These are phyloP conservation scores for Lactarius evosmus DNA, from an alignment of 768 basidiomycete genomes.

Conservation along the genomic window DNA sequence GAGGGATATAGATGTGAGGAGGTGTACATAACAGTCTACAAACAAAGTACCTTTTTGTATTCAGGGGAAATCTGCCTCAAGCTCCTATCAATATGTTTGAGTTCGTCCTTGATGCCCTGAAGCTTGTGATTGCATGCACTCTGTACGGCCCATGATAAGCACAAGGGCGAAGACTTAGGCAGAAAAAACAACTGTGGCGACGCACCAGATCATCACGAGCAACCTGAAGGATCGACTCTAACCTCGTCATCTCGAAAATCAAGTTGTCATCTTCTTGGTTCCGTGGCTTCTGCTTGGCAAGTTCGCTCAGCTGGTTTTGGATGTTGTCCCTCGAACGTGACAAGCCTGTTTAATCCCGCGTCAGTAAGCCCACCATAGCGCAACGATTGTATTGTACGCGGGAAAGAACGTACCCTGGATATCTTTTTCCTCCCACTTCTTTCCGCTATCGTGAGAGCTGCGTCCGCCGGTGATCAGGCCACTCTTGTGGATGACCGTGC, in stretches of 20 bases:
- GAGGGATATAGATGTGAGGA: not conserved
- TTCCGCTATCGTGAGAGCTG: constrained; percentile 67
- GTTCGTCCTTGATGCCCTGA: constrained; percentile 76
- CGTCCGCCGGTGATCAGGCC: constrained; percentile 95
- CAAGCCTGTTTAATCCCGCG: constrained; percentile 38
- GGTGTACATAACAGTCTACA: not conserved
- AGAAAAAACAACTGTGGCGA: constrained; percentile 1
- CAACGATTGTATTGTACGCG: not conserved
- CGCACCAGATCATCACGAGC: constrained; percentile 76
- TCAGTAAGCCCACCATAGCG: constrained; percentile 1
- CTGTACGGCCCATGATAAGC: constrained; percentile 39
- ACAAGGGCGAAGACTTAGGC: not conserved
- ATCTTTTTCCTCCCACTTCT: constrained; percentile 95
- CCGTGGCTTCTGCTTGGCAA: constrained; percentile 81
- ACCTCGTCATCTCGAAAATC: constrained; percentile 67
- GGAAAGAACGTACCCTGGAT: constrained; percentile 59
- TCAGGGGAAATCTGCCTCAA: constrained; percentile 65
- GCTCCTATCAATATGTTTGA: constrained; percentile 75
- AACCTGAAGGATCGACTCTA: constrained; percentile 74
- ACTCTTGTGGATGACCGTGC: constrained; percentile 95
- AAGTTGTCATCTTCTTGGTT: constrained; percentile 79
- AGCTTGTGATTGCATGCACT: constrained; percentile 72
- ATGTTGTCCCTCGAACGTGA: constrained; percentile 67
- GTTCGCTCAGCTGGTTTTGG: constrained; percentile 71
- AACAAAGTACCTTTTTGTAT: constrained; percentile 57